A percentile compares a stretch with the other conserved stretches of the same genome.
Conservation (phyloP, 257 asterid species). For the Ballota nigra region DNA sequence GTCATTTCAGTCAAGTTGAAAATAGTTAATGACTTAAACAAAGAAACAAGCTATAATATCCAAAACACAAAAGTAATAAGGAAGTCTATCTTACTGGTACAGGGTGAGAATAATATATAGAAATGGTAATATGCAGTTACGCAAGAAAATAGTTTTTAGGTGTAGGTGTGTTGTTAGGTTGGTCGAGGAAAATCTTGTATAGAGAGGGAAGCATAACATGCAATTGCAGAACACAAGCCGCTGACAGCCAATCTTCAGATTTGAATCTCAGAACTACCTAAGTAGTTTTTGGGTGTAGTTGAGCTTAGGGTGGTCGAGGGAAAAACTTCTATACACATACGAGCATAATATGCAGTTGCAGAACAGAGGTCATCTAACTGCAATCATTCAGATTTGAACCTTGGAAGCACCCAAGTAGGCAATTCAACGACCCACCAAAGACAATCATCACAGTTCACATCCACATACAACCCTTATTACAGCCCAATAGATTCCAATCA, state of each 20-base stretch:
- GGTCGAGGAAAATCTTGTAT: background rate
- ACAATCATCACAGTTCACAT: background rate
- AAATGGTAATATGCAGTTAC: background rate
- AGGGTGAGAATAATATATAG: too few species aligned
- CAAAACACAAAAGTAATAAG: too few species aligned
- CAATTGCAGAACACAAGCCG: background rate
- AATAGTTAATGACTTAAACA: too few species aligned
- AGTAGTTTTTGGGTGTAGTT: background rate
- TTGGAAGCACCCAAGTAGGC: background rate
- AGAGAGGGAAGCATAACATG: background rate
- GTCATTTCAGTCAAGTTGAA: too few species aligned
- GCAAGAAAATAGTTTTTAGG: background rate
- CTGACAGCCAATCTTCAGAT: background rate
- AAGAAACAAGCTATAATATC: too few species aligned
- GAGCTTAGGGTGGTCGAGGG: background rate
- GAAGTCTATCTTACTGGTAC: too few species aligned
- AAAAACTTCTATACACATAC: background rate
- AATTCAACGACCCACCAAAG: background rate
- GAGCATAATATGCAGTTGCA: background rate
- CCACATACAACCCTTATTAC: background rate
- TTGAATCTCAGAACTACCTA: background rate
- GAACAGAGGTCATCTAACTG: background rate
- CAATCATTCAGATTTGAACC: background rate
- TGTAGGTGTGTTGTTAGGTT: background rate
- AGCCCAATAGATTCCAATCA: background rate